phyloP scores from a whole-genome alignment of 2,329 filamentous ascomycete species.

The Trichoderma sp. region DNA sequence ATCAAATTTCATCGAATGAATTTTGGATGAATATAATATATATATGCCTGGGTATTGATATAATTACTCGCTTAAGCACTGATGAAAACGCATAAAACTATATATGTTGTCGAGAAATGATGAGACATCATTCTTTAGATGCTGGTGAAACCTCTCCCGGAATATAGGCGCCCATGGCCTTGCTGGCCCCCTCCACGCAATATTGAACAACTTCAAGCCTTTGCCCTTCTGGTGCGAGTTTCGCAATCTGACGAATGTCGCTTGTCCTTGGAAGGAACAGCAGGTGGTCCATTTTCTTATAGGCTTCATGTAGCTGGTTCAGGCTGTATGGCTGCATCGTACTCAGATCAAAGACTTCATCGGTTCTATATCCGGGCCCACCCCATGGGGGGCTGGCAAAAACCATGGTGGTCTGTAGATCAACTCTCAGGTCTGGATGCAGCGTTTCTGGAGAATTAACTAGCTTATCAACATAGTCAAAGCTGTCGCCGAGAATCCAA shows the following conservation, averaged over 20 bases:
- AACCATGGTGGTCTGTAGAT: slow-evolving; percentile 49
- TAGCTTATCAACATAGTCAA: slow-evolving; percentile 66
- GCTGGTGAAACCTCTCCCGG: slow-evolving; percentile 38
- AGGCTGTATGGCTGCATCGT: slow-evolving; percentile 89
- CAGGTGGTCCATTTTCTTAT: slow-evolving; percentile 63
- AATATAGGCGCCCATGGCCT: slow-evolving; percentile 71
- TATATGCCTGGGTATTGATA: slow-evolving; percentile 6
- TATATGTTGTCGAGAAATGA: background rate
- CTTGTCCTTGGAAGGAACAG: slow-evolving; percentile 87
- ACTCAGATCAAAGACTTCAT: slow-evolving; percentile 77
- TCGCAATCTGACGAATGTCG: slow-evolving; percentile 77
- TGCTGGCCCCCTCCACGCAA: slow-evolving; percentile 87
- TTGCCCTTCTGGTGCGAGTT: slow-evolving; percentile 50
- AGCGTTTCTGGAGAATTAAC: slow-evolving; percentile 44
- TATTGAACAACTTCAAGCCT: slow-evolving; percentile 84
- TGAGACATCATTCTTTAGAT: background rate
- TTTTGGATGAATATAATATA: background rate
- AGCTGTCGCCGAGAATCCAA: slow-evolving; percentile 87
- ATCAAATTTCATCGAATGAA: background rate
- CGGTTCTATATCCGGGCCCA: slow-evolving; percentile 58
- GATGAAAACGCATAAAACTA: background rate
- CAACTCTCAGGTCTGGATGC: slow-evolving; percentile 47
- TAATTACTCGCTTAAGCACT: background rate
- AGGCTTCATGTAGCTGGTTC: slow-evolving; percentile 63
- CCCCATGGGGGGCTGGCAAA: slow-evolving; percentile 67